Evolutionary conservation across 2,329 filamentous ascomycete genomes (phyloP), one percentile per base, ranked within the genome.

Genomic region (Dactylellina cionopaga): DNA sequence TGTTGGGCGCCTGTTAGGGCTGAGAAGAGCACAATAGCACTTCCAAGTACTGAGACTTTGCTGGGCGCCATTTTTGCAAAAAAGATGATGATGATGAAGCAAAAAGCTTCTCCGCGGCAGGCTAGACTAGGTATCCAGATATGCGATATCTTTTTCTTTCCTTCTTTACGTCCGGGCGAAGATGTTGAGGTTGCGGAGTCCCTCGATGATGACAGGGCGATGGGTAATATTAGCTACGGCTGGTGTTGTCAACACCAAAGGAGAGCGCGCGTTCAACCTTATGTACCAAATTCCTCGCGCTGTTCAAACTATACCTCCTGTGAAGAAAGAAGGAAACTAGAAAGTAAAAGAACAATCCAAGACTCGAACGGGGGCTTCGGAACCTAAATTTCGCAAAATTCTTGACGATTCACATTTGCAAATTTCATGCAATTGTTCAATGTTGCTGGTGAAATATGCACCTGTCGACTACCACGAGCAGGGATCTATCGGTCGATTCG

Each of bases 1-100:
- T 65, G 44, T 65, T 72, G 59, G 59, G 68, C 68, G 68, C 68
- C 68, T 27, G 68, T 54, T 72, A 72, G 68, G 68, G 68, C 68
- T 65, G 68, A 65, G 54, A 59, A 52, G 44, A 72, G 62, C 51
- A 72, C 44, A 72, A 72, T 59, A 29, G 68, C 68, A 65, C 44
- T 52, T 47, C 68, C 68, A 72, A 72, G 59, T 11, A 60, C 52
- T 10, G 59, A 63, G 35, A 33, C 31, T 60, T 52, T 72, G 49
- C 39, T 59, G 29, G 59, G 46, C n/a, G 68, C 59, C 68, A 72
- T 72, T 60, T 43, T 65, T 13, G 68, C 46, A 54, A 49, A 62
- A 27, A 52, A n/a, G n/a, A n/a, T n/a, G n/a, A n/a, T n/a, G 17
- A 39, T 25, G 27, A n/a, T 13, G 15, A 55, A 65, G 51, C 49